Base-by-base conservation (phyloP, 345 rosid species). In the Clarkia xantiana region DNA sequence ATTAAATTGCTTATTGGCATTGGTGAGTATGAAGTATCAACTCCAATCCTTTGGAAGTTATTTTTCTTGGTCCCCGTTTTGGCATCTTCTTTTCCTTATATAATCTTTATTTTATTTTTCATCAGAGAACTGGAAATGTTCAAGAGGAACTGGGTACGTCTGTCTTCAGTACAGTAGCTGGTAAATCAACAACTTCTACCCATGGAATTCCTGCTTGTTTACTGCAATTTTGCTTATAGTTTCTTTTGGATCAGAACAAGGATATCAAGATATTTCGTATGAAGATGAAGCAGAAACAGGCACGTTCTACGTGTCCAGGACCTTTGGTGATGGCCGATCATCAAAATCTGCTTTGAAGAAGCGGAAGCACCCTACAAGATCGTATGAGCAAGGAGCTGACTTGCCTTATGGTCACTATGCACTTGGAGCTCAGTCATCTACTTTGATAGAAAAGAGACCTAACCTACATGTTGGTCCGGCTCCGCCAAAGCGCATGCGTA, bases 101-200 rank as follows among this genome's bases (percentile, higher is more conserved):
- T 7, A 29, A 2, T 29, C 36, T 29, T 3, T 29, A 29, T 29
- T 29, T 29, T 29, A 29, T 29, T 29, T 29, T 29, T 29, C 36
- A 29, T 29, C 7, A 93, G 97, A 80, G 73, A 69, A 76, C 75
- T 64, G 90, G 76, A 56, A 68, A 74, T 62, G 61, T 82, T 73
- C 95, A 79, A 67, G 99, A 85, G 62, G 95, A 79, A 62, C 84
- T 77, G 54, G 97, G 88, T 56, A 84, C 88, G 41, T 82, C 87
- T 42, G 68, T 73, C 52, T 77, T 65, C 67, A 83, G 80, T 67
- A 64, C 71, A 57, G 76, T 65, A 44, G 82, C 71, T 76, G 99
- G 99, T 93, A 77, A 65, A 54, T 20, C 19, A 53, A 42, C 17
- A 15, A 9, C 19, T 49, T 56, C 44, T 44, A 25, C 36, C 36